Conservation (phyloP, 495 filamentous ascomycete genomes). For the Penicillium parvum region DNA sequence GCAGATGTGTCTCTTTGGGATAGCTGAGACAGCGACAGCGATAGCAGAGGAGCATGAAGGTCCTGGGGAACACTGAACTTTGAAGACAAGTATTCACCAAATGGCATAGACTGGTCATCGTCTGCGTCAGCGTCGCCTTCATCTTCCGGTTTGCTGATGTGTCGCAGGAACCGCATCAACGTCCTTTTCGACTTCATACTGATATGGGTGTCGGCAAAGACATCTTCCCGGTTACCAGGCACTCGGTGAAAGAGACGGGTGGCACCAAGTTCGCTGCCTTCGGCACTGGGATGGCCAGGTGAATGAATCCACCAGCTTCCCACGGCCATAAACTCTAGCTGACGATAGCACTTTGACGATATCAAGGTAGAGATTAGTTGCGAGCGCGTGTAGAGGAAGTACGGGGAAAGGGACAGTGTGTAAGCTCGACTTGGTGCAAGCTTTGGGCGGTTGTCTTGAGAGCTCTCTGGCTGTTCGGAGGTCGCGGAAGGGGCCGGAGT, state of each 20-base stretch:
- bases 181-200: constrained; percentile 71
- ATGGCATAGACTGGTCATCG: constrained; percentile 40
- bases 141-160: constrained; percentile 35
- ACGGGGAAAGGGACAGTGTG: constrained; percentile 77
- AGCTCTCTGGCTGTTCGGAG: constrained; percentile 6
- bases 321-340: constrained; percentile 90
- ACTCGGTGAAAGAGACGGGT: constrained; percentile 52
- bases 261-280: constrained; percentile 5
- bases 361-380: constrained; percentile 71
- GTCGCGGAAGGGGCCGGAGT: constrained; percentile 4
- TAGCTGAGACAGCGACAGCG: constrained; percentile 71
- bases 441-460: constrained; percentile 18
- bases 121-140: constrained; percentile 22
- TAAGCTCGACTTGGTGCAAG: constrained; percentile 71
- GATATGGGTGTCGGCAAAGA: constrained; percentile 69
- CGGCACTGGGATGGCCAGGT: constrained; percentile 8
- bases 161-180: constrained; percentile 85
- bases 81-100: constrained; percentile 60
- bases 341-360: constrained; percentile 78
- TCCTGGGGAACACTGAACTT: constrained; percentile 69
- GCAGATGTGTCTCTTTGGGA: constrained; percentile 54
- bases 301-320: constrained; percentile 86
- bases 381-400: constrained; percentile 81
- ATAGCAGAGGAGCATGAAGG: constrained; percentile 67
- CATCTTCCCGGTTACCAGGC: constrained; percentile 81